Evolutionary conservation across 768 basidiomycete species (phyloP).

Genomic region (Russula sp.): DNA sequence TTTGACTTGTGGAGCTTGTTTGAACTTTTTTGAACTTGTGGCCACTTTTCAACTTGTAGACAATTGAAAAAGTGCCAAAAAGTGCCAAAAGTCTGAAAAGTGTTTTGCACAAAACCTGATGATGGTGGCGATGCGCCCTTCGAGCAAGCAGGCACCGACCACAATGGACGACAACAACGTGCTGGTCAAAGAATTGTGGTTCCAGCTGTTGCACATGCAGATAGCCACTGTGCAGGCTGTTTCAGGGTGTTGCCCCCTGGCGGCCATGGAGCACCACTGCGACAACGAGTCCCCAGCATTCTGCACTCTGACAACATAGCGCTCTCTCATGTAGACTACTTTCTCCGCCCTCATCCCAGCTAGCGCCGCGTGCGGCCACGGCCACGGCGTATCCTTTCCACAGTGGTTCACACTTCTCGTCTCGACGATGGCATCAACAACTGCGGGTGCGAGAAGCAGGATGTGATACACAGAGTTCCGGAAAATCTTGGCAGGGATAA

Average conservation of each 20-base stretch:
- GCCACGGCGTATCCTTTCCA: slow-evolving; percentile 71
- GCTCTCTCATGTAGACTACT: slow-evolving; percentile 75
- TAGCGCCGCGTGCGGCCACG: slow-evolving; percentile 52
- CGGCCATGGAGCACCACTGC: neutral
- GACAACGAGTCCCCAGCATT: slow-evolving; percentile 22
- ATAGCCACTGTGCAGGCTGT: slow-evolving; percentile 76
- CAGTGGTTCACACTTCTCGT: slow-evolving; percentile 89
- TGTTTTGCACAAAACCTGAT: no score
- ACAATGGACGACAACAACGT: no score
- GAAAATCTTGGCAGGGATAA: slow-evolving; percentile 87
- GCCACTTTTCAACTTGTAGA: no score
- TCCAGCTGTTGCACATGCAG: no score
- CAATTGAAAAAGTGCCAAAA: no score
- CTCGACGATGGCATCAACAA: slow-evolving; percentile 40
- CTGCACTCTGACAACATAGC: slow-evolving; percentile 46
- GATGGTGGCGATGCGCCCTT: no score
- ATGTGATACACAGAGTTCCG: slow-evolving; percentile 88
- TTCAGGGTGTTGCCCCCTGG: slow-evolving; percentile 37
- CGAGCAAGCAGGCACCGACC: no score
- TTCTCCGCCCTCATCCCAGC: slow-evolving; percentile 79
- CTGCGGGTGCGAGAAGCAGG: slow-evolving; percentile 39
- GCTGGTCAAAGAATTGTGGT: no score
- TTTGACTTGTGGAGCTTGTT: no score
- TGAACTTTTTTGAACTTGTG: no score
- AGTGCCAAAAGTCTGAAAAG: no score